phyloP scores from a whole-genome alignment of 2,329 filamentous ascomycete species.

The Lomentospora prolificans region DNA sequence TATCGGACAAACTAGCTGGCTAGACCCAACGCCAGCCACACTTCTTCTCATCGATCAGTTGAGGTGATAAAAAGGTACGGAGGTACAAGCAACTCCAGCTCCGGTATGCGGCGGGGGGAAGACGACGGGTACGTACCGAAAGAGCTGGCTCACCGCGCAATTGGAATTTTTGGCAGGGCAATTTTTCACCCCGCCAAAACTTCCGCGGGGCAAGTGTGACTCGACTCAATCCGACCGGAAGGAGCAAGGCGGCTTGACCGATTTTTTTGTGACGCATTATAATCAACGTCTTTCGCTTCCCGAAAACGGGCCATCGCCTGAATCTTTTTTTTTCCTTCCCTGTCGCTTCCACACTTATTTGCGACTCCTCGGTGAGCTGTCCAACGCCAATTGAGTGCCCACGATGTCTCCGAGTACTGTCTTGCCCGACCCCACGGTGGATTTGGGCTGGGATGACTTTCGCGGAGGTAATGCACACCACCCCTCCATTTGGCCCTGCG shows the following conservation, averaged over 20 bases:
- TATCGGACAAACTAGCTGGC: too few species aligned
- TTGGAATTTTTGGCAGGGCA: neutral
- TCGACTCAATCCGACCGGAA: neutral
- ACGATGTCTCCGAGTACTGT: slow-evolving; percentile 8
- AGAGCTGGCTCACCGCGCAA: neutral
- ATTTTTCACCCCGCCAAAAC: neutral
- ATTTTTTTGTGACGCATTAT: neutral
- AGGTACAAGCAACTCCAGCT: neutral
- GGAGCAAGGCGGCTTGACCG: neutral
- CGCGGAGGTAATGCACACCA: slow-evolving; percentile 27
- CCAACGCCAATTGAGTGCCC: neutral
- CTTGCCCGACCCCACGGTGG: slow-evolving; percentile 54
- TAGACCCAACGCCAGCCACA: too few species aligned
- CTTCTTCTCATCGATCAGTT: too few species aligned
- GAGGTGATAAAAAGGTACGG: too few species aligned
- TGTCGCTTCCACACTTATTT: neutral
- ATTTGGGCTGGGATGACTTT: slow-evolving; percentile 59
- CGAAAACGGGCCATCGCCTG: neutral
- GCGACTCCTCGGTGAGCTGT: neutral
- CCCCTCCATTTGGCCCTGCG: neutral
- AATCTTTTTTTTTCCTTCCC: neutral
- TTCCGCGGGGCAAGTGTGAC: neutral
- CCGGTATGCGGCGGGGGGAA: neutral
- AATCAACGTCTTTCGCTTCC: neutral
- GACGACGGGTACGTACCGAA: neutral